Conservation (phyloP, 495 filamentous ascomycete genomes). For the Podospora appendiculata region DNA sequence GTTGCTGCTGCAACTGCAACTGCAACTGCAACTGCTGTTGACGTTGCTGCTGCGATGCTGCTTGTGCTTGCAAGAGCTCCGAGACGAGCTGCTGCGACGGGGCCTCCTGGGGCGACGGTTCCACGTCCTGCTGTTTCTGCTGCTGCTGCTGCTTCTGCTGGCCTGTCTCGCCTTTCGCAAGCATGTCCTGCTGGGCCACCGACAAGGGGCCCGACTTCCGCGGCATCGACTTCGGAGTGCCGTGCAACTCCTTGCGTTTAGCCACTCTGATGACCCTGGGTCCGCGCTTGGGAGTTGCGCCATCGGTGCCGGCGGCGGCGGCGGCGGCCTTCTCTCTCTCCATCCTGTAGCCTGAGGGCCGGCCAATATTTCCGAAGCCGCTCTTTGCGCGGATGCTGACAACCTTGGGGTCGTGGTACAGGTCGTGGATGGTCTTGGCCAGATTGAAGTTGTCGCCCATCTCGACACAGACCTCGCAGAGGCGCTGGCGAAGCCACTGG, state of each 20-base stretch:
- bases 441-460: slow-evolving; percentile 35
- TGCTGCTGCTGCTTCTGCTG: not conserved
- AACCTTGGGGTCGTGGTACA: slow-evolving; percentile 39
- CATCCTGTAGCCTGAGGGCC: slow-evolving; percentile 30
- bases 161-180: not conserved
- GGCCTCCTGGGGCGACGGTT: not conserved
- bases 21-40: not conserved
- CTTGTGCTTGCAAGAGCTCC: not conserved
- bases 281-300: not conserved
- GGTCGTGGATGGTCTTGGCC: slow-evolving; percentile 25
- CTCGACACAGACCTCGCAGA: slow-evolving; percentile 29
- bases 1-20: not conserved
- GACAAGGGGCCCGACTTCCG: not conserved
- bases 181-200: not conserved
- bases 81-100: not conserved
- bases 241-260: slow-evolving; percentile 20
- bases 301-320: not conserved
- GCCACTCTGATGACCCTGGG: not conserved
- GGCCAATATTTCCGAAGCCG: slow-evolving; percentile 39
- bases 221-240: slow-evolving; percentile 9
- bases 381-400: slow-evolving; percentile 30
- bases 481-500: slow-evolving; percentile 40
- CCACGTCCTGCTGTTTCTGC: not conserved
- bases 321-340: slow-evolving; percentile 4
- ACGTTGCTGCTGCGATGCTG: not conserved